Evolutionary conservation across 164 flowering plant genomes (phyloP).

Genomic region (Berberis thunbergii): DNA sequence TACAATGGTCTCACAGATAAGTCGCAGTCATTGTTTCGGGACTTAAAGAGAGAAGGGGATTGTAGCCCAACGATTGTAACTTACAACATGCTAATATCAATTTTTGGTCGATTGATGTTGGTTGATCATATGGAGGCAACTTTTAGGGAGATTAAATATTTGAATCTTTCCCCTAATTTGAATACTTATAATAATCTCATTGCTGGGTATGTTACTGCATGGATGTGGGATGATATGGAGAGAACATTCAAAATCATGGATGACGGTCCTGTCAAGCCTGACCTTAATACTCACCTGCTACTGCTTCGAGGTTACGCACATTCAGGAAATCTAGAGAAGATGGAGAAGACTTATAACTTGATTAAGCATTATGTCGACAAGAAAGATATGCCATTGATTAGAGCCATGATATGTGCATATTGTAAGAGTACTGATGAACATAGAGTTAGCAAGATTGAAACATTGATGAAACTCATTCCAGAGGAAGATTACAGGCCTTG

Average conservation of each 20-base stretch:
- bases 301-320: conserved; percentile 34
- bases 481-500: conserved; percentile 56
- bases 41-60: conserved; percentile 41
- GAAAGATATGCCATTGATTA: conserved; percentile 32
- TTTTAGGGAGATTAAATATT: too few relatives aligned
- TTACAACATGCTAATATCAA: conserved; percentile 20
- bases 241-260: too few relatives aligned
- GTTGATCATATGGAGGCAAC: too few relatives aligned
- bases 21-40: conserved; percentile 48
- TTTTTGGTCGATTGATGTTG: too few relatives aligned
- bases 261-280: too few relatives aligned
- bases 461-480: conserved; percentile 41
- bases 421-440: conserved; percentile 41
- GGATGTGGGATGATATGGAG: too few relatives aligned
- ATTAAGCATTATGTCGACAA: conserved; percentile 32
- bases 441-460: conserved; percentile 53
- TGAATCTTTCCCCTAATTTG: too few relatives aligned
- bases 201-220: too few relatives aligned
- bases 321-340: conserved; percentile 51
- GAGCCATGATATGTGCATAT: conserved; percentile 76
- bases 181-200: too few relatives aligned
- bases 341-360: conserved; percentile 62
- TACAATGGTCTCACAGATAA: conserved; percentile 35
- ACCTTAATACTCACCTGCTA: too few relatives aligned
- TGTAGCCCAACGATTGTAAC: conserved; percentile 60